Base-by-base conservation (phyloP, 768 basidiomycete species). In the Hygrocybe coccinea region DNA sequence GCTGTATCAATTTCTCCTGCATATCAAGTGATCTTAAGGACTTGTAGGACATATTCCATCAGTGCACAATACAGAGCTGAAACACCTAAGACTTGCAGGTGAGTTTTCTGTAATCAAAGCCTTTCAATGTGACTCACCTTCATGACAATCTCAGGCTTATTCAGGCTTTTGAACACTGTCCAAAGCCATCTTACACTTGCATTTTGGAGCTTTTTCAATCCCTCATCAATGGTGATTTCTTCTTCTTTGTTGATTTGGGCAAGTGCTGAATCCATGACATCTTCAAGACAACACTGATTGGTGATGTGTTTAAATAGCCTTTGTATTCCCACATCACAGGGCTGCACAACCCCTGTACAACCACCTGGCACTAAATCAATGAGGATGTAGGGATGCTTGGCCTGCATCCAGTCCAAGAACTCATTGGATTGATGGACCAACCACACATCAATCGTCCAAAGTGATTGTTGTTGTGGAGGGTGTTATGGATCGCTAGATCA, bases 341-440 rank as follows among this genome's bases (percentile, higher is more conserved):
- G 29, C 8, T 29, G 29, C 29, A 8, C 29, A 3, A 29, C 29
- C 3, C 70, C 64, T 0, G 74, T 75, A 51, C 65, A 68, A 11
- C 71, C 67, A 11, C 67, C 69, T 35, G 73, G 69, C n/a, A 75
- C 60, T 53, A 62, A 70, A 36, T 63, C 54, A 21, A 72, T 10
- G 5, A 70, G 64, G 54, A 73, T 70, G 12, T 54, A 62, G 5
- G 64, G 62, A 51, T 71, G 65, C 4, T 57, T 50, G 1, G 48
- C 50, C 17, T 52, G 41, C 62, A 77, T 64, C 70, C 71, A 77
- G 1, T 17, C 17, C 0, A 67, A 53, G 56, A 77, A 76, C 35
- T 71, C 72, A 17, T 62, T 25, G 0, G 71, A 73, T 0, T 67
- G 62, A 55, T 78, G 76, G 2, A 76, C 73, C 0, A 63, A 66